These are phyloP conservation scores for Phytophthora sp. DNA, from an alignment of 352 stramenopile genomes.

Conservation along the genomic window DNA sequence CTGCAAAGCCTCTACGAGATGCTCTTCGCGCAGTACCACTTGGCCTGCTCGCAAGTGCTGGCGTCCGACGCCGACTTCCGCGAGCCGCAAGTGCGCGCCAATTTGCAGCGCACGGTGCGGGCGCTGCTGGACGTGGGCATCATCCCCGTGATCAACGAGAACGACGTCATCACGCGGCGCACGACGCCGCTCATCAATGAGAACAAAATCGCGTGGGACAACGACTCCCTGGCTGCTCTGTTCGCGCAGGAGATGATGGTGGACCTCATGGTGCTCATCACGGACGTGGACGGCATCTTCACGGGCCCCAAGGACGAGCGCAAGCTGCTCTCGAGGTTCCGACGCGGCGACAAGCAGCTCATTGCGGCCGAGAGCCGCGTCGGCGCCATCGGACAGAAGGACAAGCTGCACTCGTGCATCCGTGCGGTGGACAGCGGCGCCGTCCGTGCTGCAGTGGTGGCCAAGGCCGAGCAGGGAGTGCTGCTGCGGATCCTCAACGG, in stretches of 20 bases:
- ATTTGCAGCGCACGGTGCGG: slow-evolving; percentile 67
- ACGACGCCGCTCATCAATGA: slow-evolving; percentile 63
- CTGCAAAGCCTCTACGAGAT: slow-evolving; percentile 89
- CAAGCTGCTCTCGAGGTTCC: slow-evolving; percentile 59
- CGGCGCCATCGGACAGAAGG: slow-evolving; percentile 68
- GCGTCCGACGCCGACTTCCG: slow-evolving; percentile 83
- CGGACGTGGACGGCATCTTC: slow-evolving; percentile 76
- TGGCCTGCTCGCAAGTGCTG: slow-evolving; percentile 83
- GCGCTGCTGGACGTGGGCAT: slow-evolving; percentile 82
- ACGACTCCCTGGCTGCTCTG: slow-evolving; percentile 82
- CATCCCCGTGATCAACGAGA: slow-evolving; percentile 89
- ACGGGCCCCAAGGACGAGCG: slow-evolving; percentile 22
- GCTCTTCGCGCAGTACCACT: slow-evolving; percentile 86
- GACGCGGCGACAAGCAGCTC: slow-evolving; percentile 45
- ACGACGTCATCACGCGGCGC: slow-evolving; percentile 81
- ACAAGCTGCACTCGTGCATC: slow-evolving; percentile 86
- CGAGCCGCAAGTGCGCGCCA: slow-evolving; percentile 61
- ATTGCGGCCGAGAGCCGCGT: slow-evolving; percentile 63
- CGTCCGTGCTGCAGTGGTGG: slow-evolving; percentile 65
- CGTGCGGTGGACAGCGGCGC: slow-evolving; percentile 74
- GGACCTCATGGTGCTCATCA: slow-evolving; percentile 82
- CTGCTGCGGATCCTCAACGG: slow-evolving; percentile 71
- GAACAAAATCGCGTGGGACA: slow-evolving; percentile 83
- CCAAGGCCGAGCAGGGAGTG: slow-evolving; percentile 65
- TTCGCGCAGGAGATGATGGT: slow-evolving; percentile 77